These are phyloP conservation scores for Globisporangium cederbergense DNA, from an alignment of 352 stramenopile genomes.

Conservation along the genomic window DNA sequence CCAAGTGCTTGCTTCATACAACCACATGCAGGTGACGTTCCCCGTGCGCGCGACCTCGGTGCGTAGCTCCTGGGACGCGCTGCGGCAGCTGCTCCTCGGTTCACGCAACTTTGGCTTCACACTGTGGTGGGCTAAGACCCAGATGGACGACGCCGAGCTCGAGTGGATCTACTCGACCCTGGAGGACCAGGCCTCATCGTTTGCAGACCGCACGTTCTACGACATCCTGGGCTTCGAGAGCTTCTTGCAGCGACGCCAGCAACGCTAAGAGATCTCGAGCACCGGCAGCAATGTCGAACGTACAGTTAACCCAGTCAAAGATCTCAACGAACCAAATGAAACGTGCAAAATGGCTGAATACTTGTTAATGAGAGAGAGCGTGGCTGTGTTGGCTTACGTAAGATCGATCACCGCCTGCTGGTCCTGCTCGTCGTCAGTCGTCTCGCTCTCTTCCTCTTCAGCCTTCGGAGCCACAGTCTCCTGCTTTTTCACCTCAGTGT, in stretches of 20 bases:
- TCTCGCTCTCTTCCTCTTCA: neutral
- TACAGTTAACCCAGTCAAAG: neutral
- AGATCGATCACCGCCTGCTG: slow-evolving; percentile 2
- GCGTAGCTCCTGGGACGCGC: slow-evolving; percentile 44
- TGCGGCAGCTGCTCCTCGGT: slow-evolving; percentile 37
- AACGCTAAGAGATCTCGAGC: neutral
- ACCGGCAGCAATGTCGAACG: neutral
- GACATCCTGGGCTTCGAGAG: slow-evolving; percentile 64
- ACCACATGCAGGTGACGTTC: slow-evolving; percentile 57
- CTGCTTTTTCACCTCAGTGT: slow-evolving; percentile 2
- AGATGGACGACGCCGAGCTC: slow-evolving; percentile 45
- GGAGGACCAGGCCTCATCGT: slow-evolving; percentile 25
- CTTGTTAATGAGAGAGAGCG: neutral
- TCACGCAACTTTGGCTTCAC: slow-evolving; percentile 52
- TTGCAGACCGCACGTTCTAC: slow-evolving; percentile 59
- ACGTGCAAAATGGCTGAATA: slow-evolving; percentile 10
- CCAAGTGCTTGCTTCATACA: slow-evolving; percentile 33
- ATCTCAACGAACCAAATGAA: neutral
- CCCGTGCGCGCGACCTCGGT: slow-evolving; percentile 59
- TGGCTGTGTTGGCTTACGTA: neutral
- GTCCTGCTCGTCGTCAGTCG: neutral
- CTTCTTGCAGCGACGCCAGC: slow-evolving; percentile 33
- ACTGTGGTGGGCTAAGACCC: slow-evolving; percentile 62
- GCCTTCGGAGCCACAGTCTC: neutral
- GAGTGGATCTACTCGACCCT: slow-evolving; percentile 61